These are phyloP conservation scores for Tolypocladium amazonense DNA, from an alignment of 2,329 filamentous ascomycete genomes.

Conservation along the genomic window DNA sequence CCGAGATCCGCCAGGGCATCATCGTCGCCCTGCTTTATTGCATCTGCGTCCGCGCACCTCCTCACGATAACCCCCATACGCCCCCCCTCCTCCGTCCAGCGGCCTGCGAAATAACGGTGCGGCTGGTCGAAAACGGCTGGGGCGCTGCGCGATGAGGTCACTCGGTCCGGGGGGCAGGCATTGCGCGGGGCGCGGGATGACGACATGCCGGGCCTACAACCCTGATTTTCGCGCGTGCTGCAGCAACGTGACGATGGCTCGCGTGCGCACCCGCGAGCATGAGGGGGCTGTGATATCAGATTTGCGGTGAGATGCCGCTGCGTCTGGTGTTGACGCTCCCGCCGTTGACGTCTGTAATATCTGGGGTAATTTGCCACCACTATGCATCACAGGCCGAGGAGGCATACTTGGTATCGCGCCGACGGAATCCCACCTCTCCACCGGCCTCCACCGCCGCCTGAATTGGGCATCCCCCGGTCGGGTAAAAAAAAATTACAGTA, in stretches of 20 bases:
- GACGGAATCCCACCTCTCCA: background rate
- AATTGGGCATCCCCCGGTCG: background rate
- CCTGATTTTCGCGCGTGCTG: background rate
- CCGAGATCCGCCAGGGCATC: background rate
- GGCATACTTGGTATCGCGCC: too few relatives aligned
- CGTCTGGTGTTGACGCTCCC: background rate
- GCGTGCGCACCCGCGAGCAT: background rate
- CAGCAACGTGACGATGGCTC: background rate
- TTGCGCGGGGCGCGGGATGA: background rate
- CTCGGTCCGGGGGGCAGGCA: background rate
- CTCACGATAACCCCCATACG: background rate
- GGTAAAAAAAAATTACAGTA: background rate
- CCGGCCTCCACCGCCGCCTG: background rate
- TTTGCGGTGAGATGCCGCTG: background rate
- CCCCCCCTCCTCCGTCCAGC: background rate
- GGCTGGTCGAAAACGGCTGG: background rate
- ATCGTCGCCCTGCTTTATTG: background rate
- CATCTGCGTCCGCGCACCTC: background rate
- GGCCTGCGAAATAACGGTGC: background rate
- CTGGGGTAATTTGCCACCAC: background rate
- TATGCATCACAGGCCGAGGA: too few relatives aligned
- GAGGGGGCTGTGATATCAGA: background rate
- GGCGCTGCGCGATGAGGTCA: slow-evolving; percentile 18
- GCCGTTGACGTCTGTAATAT: background rate
- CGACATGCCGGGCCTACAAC: background rate